Conservation (phyloP, 768 basidiomycete species). For the Dacryopinax spathularia region DNA sequence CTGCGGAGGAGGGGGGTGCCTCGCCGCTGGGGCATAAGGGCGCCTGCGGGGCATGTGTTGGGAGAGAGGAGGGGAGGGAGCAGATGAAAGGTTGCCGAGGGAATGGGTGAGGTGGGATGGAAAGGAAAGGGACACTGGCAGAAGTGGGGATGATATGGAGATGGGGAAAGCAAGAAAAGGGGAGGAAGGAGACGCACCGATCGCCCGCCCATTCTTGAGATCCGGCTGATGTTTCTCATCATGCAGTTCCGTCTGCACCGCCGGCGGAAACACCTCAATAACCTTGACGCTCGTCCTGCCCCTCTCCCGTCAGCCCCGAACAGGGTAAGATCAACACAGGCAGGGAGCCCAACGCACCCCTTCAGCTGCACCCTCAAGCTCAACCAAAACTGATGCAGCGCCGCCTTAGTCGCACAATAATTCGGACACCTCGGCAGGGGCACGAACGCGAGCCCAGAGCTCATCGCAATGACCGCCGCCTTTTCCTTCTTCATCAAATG, state of each 20-base stretch:
- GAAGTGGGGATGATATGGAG: background rate
- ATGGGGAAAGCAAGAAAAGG: too few species aligned
- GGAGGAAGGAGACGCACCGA: background rate
- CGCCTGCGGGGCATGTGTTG: too few species aligned
- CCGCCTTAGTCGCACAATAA: conserved; percentile 12
- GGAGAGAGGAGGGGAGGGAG: too few species aligned
- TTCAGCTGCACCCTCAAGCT: conserved; percentile 8
- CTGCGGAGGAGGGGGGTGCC: too few species aligned
- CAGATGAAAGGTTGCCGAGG: too few species aligned
- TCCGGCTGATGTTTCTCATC: conserved; percentile 10
- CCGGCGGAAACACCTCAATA: conserved; percentile 11
- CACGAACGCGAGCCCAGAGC: conserved; percentile 5
- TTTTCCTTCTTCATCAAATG: conserved; percentile 7
- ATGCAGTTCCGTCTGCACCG: conserved; percentile 10
- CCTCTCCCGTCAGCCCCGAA: too few species aligned
- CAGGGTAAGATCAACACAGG: too few species aligned
- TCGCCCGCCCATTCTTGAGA: conserved; percentile 7
- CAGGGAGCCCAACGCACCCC: too few species aligned
- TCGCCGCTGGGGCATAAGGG: too few species aligned
- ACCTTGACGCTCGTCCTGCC: conserved; percentile 6
- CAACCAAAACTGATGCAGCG: conserved; percentile 9
- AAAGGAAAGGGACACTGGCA: too few species aligned
- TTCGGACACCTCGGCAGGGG: conserved; percentile 10
- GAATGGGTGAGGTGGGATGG: too few species aligned
- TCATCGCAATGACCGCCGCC: conserved; percentile 6